Percentiles rank a stretch among this genome's conserved stretches.
Evolutionary conservation across 345 rosid species (phyloP).

Genomic region (Erodium maritimum): DNA sequence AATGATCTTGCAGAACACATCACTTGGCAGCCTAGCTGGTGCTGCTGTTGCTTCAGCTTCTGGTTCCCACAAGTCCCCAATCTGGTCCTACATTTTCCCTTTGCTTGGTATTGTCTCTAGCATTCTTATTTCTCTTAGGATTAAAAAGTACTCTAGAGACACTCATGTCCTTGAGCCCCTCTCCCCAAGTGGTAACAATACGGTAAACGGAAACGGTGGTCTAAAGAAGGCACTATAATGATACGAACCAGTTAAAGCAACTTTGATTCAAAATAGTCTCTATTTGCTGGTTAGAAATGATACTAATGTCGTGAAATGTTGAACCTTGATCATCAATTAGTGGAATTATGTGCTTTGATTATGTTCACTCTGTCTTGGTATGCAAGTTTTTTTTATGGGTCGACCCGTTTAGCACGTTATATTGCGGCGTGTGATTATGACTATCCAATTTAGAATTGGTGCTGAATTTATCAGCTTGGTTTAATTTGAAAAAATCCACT

Average conservation of each 20-base stretch:
- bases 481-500: no score
- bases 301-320: background rate
- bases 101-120: slow-evolving; percentile 65
- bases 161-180: slow-evolving; percentile 24
- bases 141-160: slow-evolving; percentile 58
- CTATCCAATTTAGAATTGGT: no score
- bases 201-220: slow-evolving; percentile 8
- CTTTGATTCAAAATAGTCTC: background rate
- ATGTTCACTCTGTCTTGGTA: background rate
- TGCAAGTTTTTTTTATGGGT: background rate
- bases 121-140: slow-evolving; percentile 59
- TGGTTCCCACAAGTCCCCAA: slow-evolving; percentile 39
- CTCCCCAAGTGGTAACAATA: slow-evolving; percentile 6
- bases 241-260: background rate
- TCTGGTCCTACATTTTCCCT: slow-evolving; percentile 70
- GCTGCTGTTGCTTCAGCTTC: slow-evolving; percentile 77
- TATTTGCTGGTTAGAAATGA: background rate
- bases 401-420: background rate
- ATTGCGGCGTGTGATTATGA: no score
- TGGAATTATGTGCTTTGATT: background rate
- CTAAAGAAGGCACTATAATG: slow-evolving; percentile 13
- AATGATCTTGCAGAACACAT: slow-evolving; percentile 91
- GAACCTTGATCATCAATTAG: background rate
- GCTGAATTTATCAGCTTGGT: no score
- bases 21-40: slow-evolving; percentile 92